Conservation (phyloP, 345 rosid genomes). For the Aquilaria malaccensis region DNA sequence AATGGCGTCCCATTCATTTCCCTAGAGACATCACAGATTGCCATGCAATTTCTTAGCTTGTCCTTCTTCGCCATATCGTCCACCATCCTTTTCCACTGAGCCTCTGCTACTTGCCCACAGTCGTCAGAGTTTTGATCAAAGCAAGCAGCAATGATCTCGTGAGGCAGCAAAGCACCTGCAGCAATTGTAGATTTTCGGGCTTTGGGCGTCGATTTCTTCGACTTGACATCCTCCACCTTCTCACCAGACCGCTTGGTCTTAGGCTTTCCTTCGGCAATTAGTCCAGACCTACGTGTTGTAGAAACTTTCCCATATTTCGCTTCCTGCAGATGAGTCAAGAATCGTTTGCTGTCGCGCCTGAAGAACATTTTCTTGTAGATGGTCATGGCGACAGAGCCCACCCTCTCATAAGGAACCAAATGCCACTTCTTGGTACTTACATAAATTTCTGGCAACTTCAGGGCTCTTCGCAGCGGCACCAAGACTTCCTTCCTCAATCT, state of each 20-base stretch:
- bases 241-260: too few relatives aligned
- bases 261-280: too few relatives aligned
- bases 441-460: constrained; percentile 58
- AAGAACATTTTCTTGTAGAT: constrained; percentile 44
- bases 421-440: constrained; percentile 44
- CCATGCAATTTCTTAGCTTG: constrained; percentile 43
- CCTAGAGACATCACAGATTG: constrained; percentile 52
- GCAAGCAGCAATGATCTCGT: constrained; percentile 40
- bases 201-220: too few relatives aligned
- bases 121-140: constrained; percentile 15
- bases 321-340: constrained; percentile 31
- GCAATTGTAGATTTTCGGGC: constrained; percentile 31
- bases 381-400: constrained; percentile 61
- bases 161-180: constrained; percentile 61
- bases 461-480: constrained; percentile 43
- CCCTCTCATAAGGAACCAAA: constrained; percentile 39
- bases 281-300: too few relatives aligned
- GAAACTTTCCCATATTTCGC: constrained; percentile 24
- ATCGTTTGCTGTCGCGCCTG: constrained; percentile 39
- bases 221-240: too few relatives aligned
- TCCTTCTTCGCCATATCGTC: constrained; percentile 40
- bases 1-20: constrained; percentile 42
- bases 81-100: constrained; percentile 59
- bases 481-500: constrained; percentile 47
- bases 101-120: constrained; percentile 46